Evolutionary conservation across 2,329 filamentous ascomycete species (phyloP).

Genomic region (Blastomyces silverae): DNA sequence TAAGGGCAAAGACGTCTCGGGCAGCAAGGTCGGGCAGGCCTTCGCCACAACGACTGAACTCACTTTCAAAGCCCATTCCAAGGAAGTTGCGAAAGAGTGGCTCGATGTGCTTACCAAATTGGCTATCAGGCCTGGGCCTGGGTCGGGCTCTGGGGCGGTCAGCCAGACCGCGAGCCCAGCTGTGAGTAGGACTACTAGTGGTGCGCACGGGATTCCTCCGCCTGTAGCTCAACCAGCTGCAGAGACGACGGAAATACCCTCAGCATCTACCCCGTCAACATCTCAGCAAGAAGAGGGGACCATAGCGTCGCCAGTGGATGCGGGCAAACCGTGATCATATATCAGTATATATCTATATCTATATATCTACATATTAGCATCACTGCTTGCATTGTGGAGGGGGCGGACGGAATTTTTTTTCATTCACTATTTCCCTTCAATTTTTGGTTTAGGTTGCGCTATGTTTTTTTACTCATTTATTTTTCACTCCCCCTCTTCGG

Average conservation of each 20-base stretch:
- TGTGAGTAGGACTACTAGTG: conserved; percentile 11
- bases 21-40: conserved; percentile 68
- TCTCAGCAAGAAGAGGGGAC: conserved; percentile 9
- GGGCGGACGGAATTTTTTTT: background rate
- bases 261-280: background rate
- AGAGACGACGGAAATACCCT: background rate
- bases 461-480: background rate
- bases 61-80: conserved; percentile 77
- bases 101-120: conserved; percentile 14
- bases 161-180: conserved; percentile 8
- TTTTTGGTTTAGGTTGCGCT: background rate
- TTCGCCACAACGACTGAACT: conserved; percentile 74
- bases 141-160: background rate
- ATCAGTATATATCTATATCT: background rate
- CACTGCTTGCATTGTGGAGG: background rate
- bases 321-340: background rate
- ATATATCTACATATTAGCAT: background rate
- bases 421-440: background rate
- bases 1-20: conserved; percentile 87
- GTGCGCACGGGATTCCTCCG: background rate
- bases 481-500: background rate
- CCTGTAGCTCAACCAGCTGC: conserved; percentile 11
- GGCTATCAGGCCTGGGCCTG: background rate
- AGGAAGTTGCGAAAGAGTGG: conserved; percentile 78
- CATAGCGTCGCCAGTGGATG: background rate